These are phyloP conservation scores for Fraxinus sp. DNA, from an alignment of 305 asterid genomes.

Conservation along the genomic window DNA sequence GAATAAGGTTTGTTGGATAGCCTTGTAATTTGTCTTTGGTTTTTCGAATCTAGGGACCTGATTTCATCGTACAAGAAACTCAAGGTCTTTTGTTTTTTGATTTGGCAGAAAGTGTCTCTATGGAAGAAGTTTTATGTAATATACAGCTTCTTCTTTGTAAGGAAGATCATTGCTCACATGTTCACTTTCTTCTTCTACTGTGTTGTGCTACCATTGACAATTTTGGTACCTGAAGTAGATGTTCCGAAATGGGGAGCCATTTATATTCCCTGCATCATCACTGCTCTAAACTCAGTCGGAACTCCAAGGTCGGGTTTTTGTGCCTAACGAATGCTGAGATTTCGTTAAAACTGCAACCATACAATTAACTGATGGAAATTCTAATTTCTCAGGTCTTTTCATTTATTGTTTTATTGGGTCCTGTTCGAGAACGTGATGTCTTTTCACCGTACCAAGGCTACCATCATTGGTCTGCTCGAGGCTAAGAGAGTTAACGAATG, in stretches of 20 bases:
- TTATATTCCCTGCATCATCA: constrained; percentile 86
- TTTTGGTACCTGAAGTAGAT: constrained; percentile 76
- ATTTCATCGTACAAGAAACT: not conserved
- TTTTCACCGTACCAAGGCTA: constrained; percentile 89
- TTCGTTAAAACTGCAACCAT: not conserved
- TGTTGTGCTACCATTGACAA: constrained; percentile 70
- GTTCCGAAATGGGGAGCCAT: constrained; percentile 97
- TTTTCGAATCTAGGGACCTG: not conserved
- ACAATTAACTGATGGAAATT: not conserved
- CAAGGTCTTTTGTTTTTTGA: not conserved
- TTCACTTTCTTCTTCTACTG: constrained; percentile 88
- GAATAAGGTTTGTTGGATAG: constrained; percentile 39
- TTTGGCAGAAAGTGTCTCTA: constrained; percentile 66
- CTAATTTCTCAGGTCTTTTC: constrained; percentile 63
- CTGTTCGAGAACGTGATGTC: constrained; percentile 97
- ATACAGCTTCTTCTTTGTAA: constrained; percentile 96
- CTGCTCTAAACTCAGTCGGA: constrained; percentile 78
- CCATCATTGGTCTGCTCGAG: constrained; percentile 83
- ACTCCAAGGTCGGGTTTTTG: constrained; percentile 59
- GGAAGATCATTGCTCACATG: constrained; percentile 87
- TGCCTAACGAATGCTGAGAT: not conserved
- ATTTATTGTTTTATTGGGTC: constrained; percentile 82
- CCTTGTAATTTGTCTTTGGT: not conserved
- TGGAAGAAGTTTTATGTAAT: constrained; percentile 89
- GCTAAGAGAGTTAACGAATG: constrained; percentile 89